Percentiles rank a stretch among this genome's conserved stretches.
These are phyloP conservation scores for Pestalotiopsis sp. DNA, from an alignment of 2,329 filamentous ascomycete species.

Conservation along the genomic window DNA sequence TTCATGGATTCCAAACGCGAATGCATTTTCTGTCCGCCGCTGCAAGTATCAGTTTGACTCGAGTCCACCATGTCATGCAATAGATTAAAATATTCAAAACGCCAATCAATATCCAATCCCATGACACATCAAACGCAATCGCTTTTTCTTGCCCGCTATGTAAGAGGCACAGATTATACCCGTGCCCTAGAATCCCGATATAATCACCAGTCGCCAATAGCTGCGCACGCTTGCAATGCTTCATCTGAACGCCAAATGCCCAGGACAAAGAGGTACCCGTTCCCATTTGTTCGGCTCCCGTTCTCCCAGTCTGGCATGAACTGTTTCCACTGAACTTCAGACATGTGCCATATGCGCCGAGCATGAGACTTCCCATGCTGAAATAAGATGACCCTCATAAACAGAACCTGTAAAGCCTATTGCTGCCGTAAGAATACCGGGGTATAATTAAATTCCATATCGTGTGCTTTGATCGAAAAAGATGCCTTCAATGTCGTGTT, in stretches of 20 bases:
- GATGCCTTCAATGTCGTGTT: neutral
- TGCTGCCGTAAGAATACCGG: neutral
- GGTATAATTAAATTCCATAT: neutral
- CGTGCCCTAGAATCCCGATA: neutral
- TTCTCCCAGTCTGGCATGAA: neutral
- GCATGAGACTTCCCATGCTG: neutral
- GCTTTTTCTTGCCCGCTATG: too few species aligned
- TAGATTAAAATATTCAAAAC: too few species aligned
- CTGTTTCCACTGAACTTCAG: constrained; percentile 1
- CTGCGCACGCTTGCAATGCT: neutral
- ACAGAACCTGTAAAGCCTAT: constrained; percentile 11
- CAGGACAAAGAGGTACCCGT: neutral
- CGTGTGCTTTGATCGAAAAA: neutral
- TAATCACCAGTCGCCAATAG: neutral
- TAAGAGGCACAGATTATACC: too few species aligned
- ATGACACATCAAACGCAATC: too few species aligned
- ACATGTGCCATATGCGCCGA: constrained; percentile 3
- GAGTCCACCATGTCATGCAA: too few species aligned
- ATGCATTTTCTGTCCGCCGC: too few species aligned
- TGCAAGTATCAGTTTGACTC: too few species aligned
- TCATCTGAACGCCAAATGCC: neutral
- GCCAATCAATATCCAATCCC: too few species aligned
- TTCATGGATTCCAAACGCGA: too few species aligned
- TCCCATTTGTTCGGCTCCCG: neutral
- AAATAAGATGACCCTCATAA: neutral